phyloP scores from a whole-genome alignment of 768 basidiomycete species.

The Tulasnella sp. region DNA sequence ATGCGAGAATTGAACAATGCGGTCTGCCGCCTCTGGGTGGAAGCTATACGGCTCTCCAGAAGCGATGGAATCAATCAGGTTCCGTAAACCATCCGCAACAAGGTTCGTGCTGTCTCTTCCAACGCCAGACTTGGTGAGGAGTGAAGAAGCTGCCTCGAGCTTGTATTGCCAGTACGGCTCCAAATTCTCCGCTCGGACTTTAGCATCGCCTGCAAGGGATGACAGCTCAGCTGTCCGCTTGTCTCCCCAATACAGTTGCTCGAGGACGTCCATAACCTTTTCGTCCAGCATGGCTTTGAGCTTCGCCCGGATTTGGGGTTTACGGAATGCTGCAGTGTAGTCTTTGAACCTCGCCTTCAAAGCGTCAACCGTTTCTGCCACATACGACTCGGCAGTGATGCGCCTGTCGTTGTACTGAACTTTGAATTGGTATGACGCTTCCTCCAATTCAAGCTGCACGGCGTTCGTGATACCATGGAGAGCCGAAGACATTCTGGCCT shows the following conservation, averaged over 20 bases:
- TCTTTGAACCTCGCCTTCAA: conserved; percentile 89
- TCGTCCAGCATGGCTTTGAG: conserved; percentile 93
- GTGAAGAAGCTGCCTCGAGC: conserved; percentile 85
- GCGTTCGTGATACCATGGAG: conserved; percentile 95
- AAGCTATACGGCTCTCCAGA: conserved; percentile 84
- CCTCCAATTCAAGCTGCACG: conserved; percentile 94
- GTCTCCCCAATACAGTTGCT: conserved; percentile 96
- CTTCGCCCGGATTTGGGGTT: conserved; percentile 81
- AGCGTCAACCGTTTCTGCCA: conserved; percentile 92
- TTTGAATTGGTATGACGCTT: conserved; percentile 98
- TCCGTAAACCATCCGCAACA: conserved; percentile 88
- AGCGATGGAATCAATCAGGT: conserved; percentile 86
- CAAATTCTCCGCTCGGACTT: conserved; percentile 61
- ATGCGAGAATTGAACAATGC: conserved; percentile 89
- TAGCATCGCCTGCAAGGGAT: conserved; percentile 62
- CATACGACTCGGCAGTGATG: conserved; percentile 92
- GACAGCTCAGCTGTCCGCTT: conserved; percentile 75
- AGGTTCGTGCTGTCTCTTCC: conserved; percentile 91
- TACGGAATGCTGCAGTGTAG: conserved; percentile 77
- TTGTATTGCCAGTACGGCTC: conserved; percentile 96
- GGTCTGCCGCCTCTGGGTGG: conserved; percentile 85
- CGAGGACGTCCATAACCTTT: conserved; percentile 94
- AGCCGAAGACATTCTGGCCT: conserved; percentile 95
- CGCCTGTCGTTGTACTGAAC: conserved; percentile 96
- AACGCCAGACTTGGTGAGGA: conserved; percentile 93